Percentiles rank a stretch among this genome's conserved stretches.
Evolutionary conservation across 1,284 basidiomycete genomes (phyloP).

Genomic region (Cerioporus squamosus): DNA sequence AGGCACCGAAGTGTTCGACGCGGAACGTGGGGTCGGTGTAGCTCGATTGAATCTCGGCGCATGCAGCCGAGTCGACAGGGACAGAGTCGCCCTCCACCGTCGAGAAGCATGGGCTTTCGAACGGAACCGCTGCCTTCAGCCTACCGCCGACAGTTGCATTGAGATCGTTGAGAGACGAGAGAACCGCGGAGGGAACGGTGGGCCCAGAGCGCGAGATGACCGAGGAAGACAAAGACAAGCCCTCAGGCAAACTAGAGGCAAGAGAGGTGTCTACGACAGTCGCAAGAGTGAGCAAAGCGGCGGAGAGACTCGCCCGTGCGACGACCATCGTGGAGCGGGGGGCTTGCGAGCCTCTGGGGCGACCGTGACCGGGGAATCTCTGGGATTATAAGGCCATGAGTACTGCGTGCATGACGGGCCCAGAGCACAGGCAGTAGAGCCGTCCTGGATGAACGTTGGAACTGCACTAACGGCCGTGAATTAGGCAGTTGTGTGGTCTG

Average conservation of each 20-base stretch:
- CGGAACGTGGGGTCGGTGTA: slow-evolving; percentile 34
- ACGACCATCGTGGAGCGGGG: slow-evolving; percentile 3
- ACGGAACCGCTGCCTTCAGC: slow-evolving; percentile 31
- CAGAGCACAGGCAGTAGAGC: background rate
- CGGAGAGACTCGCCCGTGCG: background rate
- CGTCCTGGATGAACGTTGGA: no score
- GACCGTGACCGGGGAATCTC: no score
- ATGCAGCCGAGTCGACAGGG: slow-evolving; percentile 25
- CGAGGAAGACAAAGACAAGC: no score
- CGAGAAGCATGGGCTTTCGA: slow-evolving; percentile 38
- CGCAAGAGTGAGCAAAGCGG: background rate
- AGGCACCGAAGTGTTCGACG: slow-evolving; percentile 30
- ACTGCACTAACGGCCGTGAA: no score
- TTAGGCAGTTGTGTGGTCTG: no score
- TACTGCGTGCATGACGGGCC: background rate
- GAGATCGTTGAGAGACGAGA: slow-evolving; percentile 43
- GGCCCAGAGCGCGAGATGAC: no score
- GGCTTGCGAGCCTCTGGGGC: no score
- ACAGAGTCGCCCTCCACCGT: slow-evolving; percentile 28
- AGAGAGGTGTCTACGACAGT: no score
- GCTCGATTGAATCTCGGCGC: slow-evolving; percentile 32
- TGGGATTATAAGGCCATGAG: no score
- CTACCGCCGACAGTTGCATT: slow-evolving; percentile 37
- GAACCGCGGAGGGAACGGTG: slow-evolving; percentile 43
- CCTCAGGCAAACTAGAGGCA: no score